A percentile compares a stretch with the other conserved stretches of the same genome.
These are phyloP conservation scores for Yarrowia sp. DNA, from an alignment of 805 yeast species.

Conservation along the genomic window DNA sequence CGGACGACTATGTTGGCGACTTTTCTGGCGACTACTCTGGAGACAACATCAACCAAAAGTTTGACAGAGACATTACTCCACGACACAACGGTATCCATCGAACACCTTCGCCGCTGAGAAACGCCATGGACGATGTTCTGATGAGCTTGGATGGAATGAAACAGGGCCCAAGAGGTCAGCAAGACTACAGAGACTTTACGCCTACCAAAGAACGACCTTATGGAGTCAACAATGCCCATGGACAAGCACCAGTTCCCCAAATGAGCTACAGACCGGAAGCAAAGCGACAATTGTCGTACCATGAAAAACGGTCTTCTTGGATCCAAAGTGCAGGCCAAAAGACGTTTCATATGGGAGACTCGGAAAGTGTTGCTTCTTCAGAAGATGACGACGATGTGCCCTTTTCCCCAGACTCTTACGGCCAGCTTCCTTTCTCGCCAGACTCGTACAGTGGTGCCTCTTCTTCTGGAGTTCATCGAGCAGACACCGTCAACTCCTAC, in stretches of 20 bases:
- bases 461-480: background rate
- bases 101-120: constrained; percentile 37
- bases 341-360: constrained; percentile 17
- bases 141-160: constrained; percentile 35
- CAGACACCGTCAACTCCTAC: constrained; percentile 7
- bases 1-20: constrained; percentile 1
- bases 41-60: background rate
- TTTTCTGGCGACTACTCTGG: constrained; percentile 9
- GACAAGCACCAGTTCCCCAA: no score
- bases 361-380: background rate
- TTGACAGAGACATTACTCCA: constrained; percentile 10
- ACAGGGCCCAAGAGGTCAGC: background rate
- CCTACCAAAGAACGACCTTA: constrained; percentile 4
- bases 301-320: constrained; percentile 9
- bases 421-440: background rate
- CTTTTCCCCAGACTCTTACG: constrained; percentile 1
- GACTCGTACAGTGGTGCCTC: background rate
- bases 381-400: constrained; percentile 11
- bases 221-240: background rate
- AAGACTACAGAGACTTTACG: constrained; percentile 2
- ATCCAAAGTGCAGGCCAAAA: constrained; percentile 25
- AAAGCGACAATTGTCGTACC: constrained; percentile 23
- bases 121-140: constrained; percentile 39
- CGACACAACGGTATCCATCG: constrained; percentile 28
- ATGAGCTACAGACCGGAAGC: background rate